A percentile compares a stretch with the other conserved stretches of the same genome.
Evolutionary conservation across 305 asterid species (phyloP).

Genomic region (Solanum aculeatissimum): DNA sequence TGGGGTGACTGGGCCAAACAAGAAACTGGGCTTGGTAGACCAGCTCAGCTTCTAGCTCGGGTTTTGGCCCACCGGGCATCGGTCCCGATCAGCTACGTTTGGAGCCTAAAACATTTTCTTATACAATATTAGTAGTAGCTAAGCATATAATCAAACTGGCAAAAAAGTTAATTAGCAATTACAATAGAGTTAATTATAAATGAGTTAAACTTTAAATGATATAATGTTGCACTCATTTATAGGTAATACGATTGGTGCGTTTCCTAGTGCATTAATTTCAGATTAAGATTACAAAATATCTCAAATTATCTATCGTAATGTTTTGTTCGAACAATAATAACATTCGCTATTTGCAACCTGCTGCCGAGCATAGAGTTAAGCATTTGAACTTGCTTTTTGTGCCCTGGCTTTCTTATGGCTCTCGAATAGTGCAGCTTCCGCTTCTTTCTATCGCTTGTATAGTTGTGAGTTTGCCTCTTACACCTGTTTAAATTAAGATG

Average conservation of each 20-base stretch:
- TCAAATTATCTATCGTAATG: too few relatives aligned
- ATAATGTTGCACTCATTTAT: too few relatives aligned
- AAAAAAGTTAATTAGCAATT: too few relatives aligned
- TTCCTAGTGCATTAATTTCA: too few relatives aligned
- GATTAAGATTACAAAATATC: too few relatives aligned
- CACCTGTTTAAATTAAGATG: background rate
- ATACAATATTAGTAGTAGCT: too few relatives aligned
- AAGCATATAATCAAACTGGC: too few relatives aligned
- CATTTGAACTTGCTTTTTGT: background rate
- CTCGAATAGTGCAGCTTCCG: background rate
- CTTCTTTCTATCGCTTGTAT: background rate
- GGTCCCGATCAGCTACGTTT: background rate
- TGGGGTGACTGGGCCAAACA: background rate
- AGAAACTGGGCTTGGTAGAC: background rate
- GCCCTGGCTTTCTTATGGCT: conserved; percentile 1
- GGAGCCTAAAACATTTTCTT: background rate
- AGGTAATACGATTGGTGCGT: too few relatives aligned
- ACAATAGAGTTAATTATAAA: too few relatives aligned
- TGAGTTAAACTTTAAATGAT: too few relatives aligned
- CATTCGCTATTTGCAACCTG: background rate
- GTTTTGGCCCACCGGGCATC: background rate
- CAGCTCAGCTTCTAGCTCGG: background rate
- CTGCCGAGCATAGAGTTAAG: background rate
- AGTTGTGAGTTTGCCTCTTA: conserved; percentile 1
- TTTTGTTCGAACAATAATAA: too few relatives aligned